Conservation (phyloP, 139 green algal species). For the Chlorella vulgaris region DNA sequence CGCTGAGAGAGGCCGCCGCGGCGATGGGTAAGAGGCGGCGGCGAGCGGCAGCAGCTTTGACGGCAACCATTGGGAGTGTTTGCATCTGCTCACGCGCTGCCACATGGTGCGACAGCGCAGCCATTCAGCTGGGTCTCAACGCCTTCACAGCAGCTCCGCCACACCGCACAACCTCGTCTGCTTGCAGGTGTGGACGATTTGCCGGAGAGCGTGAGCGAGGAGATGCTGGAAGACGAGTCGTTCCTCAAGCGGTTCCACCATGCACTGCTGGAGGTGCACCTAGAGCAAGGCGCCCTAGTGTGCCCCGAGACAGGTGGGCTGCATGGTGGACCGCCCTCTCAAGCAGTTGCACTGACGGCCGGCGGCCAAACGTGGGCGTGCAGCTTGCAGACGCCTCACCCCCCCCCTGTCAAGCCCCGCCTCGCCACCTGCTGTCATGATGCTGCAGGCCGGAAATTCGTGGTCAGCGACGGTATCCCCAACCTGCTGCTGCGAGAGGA, state of each 20-base stretch:
- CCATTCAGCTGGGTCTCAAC: not conserved
- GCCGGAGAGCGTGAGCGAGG: slow-evolving; percentile 60
- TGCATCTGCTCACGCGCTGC: not conserved
- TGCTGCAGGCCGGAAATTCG: slow-evolving; percentile 72
- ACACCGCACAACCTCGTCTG: not conserved
- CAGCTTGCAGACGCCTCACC: not conserved
- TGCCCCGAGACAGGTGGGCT: slow-evolving; percentile 79
- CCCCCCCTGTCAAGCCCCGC: not conserved
- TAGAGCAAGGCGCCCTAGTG: slow-evolving; percentile 71
- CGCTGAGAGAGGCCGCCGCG: slow-evolving; percentile 77
- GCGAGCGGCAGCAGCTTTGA: not conserved
- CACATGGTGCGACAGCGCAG: not conserved
- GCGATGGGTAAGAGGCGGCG: slow-evolving; percentile 34
- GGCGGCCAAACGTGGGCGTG: too few species aligned
- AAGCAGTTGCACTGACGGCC: too few species aligned
- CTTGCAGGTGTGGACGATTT: slow-evolving; percentile 55
- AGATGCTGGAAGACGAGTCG: slow-evolving; percentile 74
- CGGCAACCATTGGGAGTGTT: not conserved
- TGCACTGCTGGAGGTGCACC: slow-evolving; percentile 79
- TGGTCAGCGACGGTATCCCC: slow-evolving; percentile 82
- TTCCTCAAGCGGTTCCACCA: slow-evolving; percentile 84
- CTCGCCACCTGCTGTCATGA: not conserved
- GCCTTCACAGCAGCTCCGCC: not conserved
- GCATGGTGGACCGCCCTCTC: too few species aligned
- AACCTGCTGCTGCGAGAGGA: slow-evolving; percentile 93